Conservation (phyloP, 805 yeast genomes). For the Maudiozyma saulgeensis region DNA sequence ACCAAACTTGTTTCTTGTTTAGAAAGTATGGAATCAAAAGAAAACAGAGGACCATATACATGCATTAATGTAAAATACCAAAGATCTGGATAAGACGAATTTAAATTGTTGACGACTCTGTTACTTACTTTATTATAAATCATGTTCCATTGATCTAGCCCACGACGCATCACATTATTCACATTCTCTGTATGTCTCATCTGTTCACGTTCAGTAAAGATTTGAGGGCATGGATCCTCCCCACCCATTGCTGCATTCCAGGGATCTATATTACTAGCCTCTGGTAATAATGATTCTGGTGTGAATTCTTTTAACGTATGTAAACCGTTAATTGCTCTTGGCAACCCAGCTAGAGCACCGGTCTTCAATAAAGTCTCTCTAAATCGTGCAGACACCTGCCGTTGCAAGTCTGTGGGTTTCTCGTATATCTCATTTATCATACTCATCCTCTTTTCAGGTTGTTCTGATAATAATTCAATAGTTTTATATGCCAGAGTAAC, state of each 20-base stretch:
- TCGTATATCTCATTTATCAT: slow-evolving; percentile 15
- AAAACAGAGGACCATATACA: slow-evolving; percentile 70
- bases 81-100: slow-evolving; percentile 74
- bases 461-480: slow-evolving; percentile 10
- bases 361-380: slow-evolving; percentile 74
- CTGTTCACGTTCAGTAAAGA: slow-evolving; percentile 6
- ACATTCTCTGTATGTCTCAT: slow-evolving; percentile 5
- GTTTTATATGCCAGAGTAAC: slow-evolving; percentile 18
- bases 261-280: slow-evolving; percentile 14
- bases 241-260: slow-evolving; percentile 19
- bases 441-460: slow-evolving; percentile 1
- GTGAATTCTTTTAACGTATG: slow-evolving; percentile 55
- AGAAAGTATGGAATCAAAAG: slow-evolving; percentile 51
- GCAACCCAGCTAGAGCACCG: slow-evolving; percentile 74
- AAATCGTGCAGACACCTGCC: slow-evolving; percentile 40
- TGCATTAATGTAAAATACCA: slow-evolving; percentile 63
- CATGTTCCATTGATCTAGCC: slow-evolving; percentile 58
- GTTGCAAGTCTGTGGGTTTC: slow-evolving; percentile 14
- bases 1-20: slow-evolving; percentile 69
- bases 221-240: slow-evolving; percentile 7
- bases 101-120: slow-evolving; percentile 59
- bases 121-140: slow-evolving; percentile 68
- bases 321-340: slow-evolving; percentile 74
- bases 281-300: slow-evolving; percentile 37
- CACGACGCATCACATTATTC: slow-evolving; percentile 32